phyloP scores from a whole-genome alignment of 2,329 filamentous ascomycete genomes.

The Pyrenophora teres region DNA sequence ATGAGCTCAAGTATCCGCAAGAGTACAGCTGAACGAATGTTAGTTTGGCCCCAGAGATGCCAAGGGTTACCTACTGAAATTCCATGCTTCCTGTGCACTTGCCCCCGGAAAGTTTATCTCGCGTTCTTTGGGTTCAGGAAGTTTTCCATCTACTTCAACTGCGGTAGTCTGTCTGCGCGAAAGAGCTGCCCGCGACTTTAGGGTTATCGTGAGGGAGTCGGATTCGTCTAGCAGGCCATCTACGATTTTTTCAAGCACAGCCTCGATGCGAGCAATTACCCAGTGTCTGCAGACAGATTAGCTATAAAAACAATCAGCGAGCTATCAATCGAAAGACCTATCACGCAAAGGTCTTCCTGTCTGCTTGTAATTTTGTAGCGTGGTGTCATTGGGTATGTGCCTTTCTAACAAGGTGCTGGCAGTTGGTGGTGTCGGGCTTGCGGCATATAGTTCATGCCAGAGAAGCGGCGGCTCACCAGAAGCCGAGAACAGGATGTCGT shows the following conservation, averaged over 20 bases:
- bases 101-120: constrained; percentile 59
- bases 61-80: constrained; percentile 52
- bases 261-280: constrained; percentile 61
- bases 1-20: constrained; percentile 62
- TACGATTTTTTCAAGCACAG: constrained; percentile 58
- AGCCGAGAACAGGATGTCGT: constrained; percentile 29
- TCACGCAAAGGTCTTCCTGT: constrained; percentile 8
- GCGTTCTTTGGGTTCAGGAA: constrained; percentile 24
- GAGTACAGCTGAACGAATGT: constrained; percentile 53
- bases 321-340: constrained; percentile 10
- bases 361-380: not conserved
- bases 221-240: constrained; percentile 58
- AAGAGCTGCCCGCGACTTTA: constrained; percentile 47
- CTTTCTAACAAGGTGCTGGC: not conserved
- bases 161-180: constrained; percentile 24
- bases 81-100: constrained; percentile 62
- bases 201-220: constrained; percentile 55
- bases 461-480: constrained; percentile 7
- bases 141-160: not conserved
- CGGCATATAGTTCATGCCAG: constrained; percentile 9
- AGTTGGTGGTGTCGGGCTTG: not conserved
- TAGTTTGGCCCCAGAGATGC: constrained; percentile 3
- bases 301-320: not conserved
- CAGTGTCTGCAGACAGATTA: constrained; percentile 30
- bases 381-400: not conserved